phyloP scores from a whole-genome alignment of 352 stramenopile genomes.

The Paralagenidium karlingii region DNA sequence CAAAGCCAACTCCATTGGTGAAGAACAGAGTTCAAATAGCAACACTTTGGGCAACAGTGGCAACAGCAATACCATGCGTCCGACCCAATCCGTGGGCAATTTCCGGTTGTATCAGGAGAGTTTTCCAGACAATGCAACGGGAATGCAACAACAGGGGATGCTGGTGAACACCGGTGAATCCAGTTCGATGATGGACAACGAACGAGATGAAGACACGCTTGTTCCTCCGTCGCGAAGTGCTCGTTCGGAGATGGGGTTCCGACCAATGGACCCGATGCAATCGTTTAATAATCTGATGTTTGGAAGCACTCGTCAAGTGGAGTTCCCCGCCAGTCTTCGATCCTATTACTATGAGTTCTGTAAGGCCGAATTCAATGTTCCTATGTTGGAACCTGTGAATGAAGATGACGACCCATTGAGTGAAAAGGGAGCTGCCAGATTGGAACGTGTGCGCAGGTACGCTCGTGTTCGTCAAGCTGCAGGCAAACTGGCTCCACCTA shows the following conservation, averaged over 20 bases:
- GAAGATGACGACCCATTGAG: conserved; percentile 73
- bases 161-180: too few relatives aligned
- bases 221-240: too few relatives aligned
- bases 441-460: conserved; percentile 49
- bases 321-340: conserved; percentile 33
- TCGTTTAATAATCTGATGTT: too few relatives aligned
- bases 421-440: conserved; percentile 48
- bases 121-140: conserved; percentile 3
- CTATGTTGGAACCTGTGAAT: conserved; percentile 41
- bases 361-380: conserved; percentile 57
- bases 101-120: conserved; percentile 59
- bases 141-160: not conserved
- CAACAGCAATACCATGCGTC: conserved; percentile 14
- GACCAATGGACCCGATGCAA: too few relatives aligned
- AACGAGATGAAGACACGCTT: too few relatives aligned
- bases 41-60: not conserved
- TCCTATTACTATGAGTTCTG: conserved; percentile 59
- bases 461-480: conserved; percentile 40
- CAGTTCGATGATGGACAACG: too few relatives aligned
- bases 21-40: not conserved
- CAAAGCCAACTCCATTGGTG: not conserved
- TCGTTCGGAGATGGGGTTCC: too few relatives aligned
- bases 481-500: conserved; percentile 31
- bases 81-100: conserved; percentile 58
- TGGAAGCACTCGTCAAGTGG: conserved; percentile 23